Evolutionary conservation across 2,329 filamentous ascomycete species (phyloP).

Genomic region (Trichoderma citrinoviride): DNA sequence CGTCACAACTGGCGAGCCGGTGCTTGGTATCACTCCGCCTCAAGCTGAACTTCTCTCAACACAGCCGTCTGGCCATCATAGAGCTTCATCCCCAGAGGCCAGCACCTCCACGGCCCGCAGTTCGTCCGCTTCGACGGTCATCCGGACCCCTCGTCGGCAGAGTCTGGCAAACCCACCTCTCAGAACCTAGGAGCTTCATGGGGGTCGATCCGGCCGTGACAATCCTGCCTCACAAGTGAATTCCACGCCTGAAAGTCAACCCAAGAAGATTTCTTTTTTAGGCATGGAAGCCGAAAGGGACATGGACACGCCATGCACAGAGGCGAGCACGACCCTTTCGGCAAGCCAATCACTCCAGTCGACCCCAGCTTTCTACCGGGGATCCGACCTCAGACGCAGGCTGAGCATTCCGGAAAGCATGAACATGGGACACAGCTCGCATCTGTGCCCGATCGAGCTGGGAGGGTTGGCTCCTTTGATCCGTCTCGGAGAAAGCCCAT

Average conservation of each 20-base stretch:
- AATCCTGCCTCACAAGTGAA: conserved; percentile 10
- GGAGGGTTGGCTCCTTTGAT: background rate
- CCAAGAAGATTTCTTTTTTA: conserved; percentile 38
- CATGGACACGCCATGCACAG: conserved; percentile 22
- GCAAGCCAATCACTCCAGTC: conserved; percentile 1
- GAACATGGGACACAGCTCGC: background rate
- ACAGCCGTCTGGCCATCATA: background rate
- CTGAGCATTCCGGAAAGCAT: background rate
- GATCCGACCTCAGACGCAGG: background rate
- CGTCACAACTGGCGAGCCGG: background rate
- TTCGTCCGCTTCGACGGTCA: conserved; percentile 38
- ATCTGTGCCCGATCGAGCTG: background rate
- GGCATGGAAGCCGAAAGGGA: conserved; percentile 26
- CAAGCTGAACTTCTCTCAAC: background rate
- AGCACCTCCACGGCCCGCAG: background rate
- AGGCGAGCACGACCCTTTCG: conserved; percentile 10
- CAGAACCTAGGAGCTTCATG: conserved; percentile 33
- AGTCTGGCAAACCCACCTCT: conserved; percentile 28
- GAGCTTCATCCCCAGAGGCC: background rate
- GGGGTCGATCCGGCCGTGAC: conserved; percentile 35
- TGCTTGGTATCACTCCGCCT: background rate
- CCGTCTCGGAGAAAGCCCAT: background rate
- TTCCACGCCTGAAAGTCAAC: background rate
- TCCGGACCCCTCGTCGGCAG: conserved; percentile 35
- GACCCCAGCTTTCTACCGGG: background rate